Conservation (phyloP, 2,329 filamentous ascomycete genomes). For the Talaromyces sp. region DNA sequence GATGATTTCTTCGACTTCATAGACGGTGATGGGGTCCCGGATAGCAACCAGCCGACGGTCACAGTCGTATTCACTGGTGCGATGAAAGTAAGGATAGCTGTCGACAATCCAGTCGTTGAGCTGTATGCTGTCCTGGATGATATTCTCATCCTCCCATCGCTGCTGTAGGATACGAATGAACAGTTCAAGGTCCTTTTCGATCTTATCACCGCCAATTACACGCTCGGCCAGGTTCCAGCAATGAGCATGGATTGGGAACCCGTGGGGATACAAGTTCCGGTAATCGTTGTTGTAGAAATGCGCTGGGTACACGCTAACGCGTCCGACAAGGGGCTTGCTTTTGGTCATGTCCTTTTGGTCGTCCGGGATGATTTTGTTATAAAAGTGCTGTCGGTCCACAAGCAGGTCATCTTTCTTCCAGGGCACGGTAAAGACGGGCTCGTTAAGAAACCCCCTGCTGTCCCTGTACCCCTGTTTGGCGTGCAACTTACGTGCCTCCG, state of each 20-base stretch:
- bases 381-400: constrained; percentile 6
- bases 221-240: constrained; percentile 6
- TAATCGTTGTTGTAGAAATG: constrained; percentile 4
- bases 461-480: background rate
- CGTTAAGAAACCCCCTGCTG: background rate
- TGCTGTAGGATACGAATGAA: background rate
- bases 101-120: constrained; percentile 4
- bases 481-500: constrained; percentile 4
- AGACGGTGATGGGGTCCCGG: constrained; percentile 1
- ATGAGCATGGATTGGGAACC: constrained; percentile 7
- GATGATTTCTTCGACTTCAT: constrained; percentile 7
- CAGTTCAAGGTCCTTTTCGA: background rate
- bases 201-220: background rate
- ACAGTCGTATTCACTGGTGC: background rate
- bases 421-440: constrained; percentile 7
- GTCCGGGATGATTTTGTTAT: constrained; percentile 3
- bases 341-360: background rate
- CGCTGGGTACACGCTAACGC: constrained; percentile 4
- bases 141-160: background rate
- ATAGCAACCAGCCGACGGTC: constrained; percentile 3
- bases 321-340: background rate
- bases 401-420: background rate
- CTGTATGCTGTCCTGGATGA: background rate
- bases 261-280: constrained; percentile 4
- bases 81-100: background rate